A percentile compares a stretch with the other conserved stretches of the same genome.
These are phyloP conservation scores for Gaeumannomyces sp. DNA, from an alignment of 2,329 filamentous ascomycete genomes.

Conservation along the genomic window DNA sequence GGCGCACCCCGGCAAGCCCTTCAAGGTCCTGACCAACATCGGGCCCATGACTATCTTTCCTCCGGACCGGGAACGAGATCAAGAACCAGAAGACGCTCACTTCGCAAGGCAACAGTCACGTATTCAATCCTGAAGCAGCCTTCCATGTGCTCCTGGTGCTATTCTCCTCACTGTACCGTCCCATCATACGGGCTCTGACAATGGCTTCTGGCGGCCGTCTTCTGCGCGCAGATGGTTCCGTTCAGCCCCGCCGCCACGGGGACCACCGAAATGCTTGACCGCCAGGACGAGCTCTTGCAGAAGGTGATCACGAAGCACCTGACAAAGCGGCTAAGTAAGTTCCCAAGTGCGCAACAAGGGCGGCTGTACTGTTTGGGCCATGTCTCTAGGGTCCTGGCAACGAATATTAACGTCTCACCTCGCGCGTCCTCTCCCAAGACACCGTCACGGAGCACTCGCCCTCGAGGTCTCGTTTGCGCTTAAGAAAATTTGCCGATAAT, in stretches of 20 bases:
- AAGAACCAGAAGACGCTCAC: background rate
- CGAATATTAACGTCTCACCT: background rate
- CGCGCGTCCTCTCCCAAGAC: background rate
- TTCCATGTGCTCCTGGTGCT: no score
- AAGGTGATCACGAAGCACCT: background rate
- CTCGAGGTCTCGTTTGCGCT: background rate
- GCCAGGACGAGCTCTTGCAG: background rate
- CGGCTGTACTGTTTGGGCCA: no score
- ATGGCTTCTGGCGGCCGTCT: no score
- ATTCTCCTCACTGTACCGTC: no score
- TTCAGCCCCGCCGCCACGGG: no score
- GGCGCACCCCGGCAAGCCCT: background rate
- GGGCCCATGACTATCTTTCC: background rate
- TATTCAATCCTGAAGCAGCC: no score
- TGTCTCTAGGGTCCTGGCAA: background rate
- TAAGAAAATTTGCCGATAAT: background rate
- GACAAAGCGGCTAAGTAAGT: constrained; percentile 6
- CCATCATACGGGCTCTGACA: no score
- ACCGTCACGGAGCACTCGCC: background rate
- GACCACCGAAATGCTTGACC: background rate
- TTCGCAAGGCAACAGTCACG: background rate
- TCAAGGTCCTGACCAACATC: background rate
- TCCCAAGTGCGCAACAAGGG: no score
- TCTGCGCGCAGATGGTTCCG: no score
- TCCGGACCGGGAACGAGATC: background rate